phyloP scores from a whole-genome alignment of 2,329 filamentous ascomycete genomes.

The Fusarium buharicum region DNA sequence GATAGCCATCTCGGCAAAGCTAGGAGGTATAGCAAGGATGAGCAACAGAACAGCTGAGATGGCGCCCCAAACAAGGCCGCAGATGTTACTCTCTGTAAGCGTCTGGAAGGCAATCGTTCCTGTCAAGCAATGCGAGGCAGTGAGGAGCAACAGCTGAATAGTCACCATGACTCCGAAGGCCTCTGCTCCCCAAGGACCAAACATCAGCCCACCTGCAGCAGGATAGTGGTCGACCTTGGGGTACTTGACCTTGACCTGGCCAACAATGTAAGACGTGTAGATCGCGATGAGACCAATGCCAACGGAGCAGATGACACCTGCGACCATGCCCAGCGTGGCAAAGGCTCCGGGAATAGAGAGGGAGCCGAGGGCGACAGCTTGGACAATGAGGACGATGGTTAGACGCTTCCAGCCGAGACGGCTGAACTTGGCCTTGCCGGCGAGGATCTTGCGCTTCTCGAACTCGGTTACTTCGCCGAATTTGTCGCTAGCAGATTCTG shows the following conservation, averaged over 20 bases:
- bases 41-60: constrained; percentile 54
- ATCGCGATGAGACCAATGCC: constrained; percentile 53
- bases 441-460: constrained; percentile 41
- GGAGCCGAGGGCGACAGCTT: constrained; percentile 40
- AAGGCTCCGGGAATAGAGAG: constrained; percentile 42
- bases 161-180: constrained; percentile 66
- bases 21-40: constrained; percentile 54
- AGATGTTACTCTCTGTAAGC: constrained; percentile 63
- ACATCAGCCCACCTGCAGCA: constrained; percentile 69
- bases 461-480: constrained; percentile 41
- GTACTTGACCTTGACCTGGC: constrained; percentile 55
- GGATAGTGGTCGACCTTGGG: constrained; percentile 70
- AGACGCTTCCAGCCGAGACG: constrained; percentile 43
- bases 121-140: constrained; percentile 73
- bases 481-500: constrained; percentile 38
- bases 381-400: constrained; percentile 42
- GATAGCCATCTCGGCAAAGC: constrained; percentile 48
- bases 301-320: constrained; percentile 52
- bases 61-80: constrained; percentile 53
- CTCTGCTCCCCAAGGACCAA: constrained; percentile 66
- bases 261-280: constrained; percentile 55
- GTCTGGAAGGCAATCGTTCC: constrained; percentile 73
- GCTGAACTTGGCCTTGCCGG: constrained; percentile 39
- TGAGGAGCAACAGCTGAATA: constrained; percentile 71
- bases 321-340: constrained; percentile 45